These are phyloP conservation scores for Pseudogymnoascus sp. DNA, from an alignment of 2,329 filamentous ascomycete species.

Conservation along the genomic window DNA sequence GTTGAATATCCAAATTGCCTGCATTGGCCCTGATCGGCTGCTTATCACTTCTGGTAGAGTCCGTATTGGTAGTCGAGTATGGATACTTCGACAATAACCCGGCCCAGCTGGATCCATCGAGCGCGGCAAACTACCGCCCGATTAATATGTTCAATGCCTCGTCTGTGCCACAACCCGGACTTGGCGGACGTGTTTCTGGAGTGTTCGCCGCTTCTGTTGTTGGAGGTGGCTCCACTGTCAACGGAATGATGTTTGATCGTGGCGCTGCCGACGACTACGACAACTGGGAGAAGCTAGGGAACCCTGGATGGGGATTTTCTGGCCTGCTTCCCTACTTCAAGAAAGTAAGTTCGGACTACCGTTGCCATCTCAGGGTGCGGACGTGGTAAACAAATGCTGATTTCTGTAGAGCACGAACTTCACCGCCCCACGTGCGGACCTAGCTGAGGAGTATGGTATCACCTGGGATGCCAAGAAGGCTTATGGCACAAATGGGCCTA, in stretches of 20 bases:
- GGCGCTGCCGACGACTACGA: conserved; percentile 34
- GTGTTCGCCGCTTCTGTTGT: conserved; percentile 11
- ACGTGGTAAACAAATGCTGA: neutral
- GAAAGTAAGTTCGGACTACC: conserved; percentile 26
- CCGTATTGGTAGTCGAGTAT: conserved; percentile 5
- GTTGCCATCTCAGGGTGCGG: neutral
- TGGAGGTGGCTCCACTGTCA: conserved; percentile 34
- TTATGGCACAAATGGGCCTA: conserved; percentile 31
- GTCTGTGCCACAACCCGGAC: conserved; percentile 10
- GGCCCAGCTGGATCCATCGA: neutral
- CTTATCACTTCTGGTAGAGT: conserved; percentile 5
- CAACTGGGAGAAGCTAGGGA: conserved; percentile 37
- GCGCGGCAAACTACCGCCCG: neutral
- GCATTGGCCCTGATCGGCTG: neutral
- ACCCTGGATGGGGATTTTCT: conserved; percentile 38
- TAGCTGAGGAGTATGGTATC: conserved; percentile 30
- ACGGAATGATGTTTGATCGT: conserved; percentile 32
- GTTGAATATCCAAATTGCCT: neutral
- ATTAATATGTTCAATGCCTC: conserved; percentile 10
- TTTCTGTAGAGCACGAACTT: conserved; percentile 30
- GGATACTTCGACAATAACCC: conserved; percentile 2
- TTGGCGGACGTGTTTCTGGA: neutral
- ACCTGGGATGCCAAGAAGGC: conserved; percentile 26
- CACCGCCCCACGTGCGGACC: conserved; percentile 24
- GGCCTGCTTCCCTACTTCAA: conserved; percentile 33